phyloP scores from a whole-genome alignment of 352 stramenopile genomes.

The Paralagenidium karlingii region DNA sequence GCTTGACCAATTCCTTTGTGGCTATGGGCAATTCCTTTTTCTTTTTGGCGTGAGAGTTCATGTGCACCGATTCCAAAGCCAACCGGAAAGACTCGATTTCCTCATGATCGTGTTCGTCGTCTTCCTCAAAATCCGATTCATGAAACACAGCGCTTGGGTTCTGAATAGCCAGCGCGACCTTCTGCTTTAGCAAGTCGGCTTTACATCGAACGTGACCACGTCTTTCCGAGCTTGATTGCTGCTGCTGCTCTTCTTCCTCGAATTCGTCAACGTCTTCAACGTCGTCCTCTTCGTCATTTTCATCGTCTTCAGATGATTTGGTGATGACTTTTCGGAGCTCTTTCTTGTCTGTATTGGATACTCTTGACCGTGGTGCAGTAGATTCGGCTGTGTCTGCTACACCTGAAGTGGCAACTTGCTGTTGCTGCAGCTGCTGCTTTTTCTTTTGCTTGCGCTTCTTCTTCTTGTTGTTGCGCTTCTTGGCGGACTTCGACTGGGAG shows the following conservation, averaged over 20 bases:
- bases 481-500: slow-evolving; percentile 46
- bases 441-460: slow-evolving; percentile 15
- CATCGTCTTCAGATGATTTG: slow-evolving; percentile 2
- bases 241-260: slow-evolving; percentile 1
- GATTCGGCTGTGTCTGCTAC: slow-evolving; percentile 1
- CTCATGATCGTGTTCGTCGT: slow-evolving; percentile 59
- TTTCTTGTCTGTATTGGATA: not conserved
- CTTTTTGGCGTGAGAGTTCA: too few species aligned
- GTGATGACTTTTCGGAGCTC: not conserved
- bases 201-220: slow-evolving; percentile 8
- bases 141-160: slow-evolving; percentile 71
- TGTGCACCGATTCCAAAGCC: slow-evolving; percentile 62
- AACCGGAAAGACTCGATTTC: slow-evolving; percentile 64
- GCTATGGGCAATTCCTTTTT: too few species aligned
- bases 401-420: too few species aligned
- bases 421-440: slow-evolving; percentile 4
- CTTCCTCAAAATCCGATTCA: slow-evolving; percentile 71
- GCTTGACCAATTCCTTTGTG: too few species aligned
- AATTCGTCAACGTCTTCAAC: slow-evolving; percentile 1
- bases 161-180: slow-evolving; percentile 44
- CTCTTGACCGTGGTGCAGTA: not conserved
- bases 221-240: not conserved
- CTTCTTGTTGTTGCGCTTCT: slow-evolving; percentile 62
- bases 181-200: too few species aligned
- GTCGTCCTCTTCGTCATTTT: slow-evolving; percentile 2